Evolutionary conservation across 257 asterid genomes (phyloP), one percentile per base, ranked within the genome.

Genomic region (Avicennia marina): DNA sequence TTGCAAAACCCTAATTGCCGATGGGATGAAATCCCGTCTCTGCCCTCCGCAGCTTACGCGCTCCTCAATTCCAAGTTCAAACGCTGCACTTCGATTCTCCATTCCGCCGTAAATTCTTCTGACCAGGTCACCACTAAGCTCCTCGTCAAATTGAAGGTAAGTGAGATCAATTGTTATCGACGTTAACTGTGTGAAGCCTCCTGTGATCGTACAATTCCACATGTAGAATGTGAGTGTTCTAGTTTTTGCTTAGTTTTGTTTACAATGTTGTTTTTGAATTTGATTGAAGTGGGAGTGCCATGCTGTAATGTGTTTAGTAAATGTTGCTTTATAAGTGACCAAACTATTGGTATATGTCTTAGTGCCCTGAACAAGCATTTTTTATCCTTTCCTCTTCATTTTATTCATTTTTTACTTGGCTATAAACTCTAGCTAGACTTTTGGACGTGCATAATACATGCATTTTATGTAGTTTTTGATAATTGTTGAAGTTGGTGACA

Each of bases 91-190:
- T 80, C 98, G 54, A 68, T 80, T 43, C 63, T 93, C 47, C 89
- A 84, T 63, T 66, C 97, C 50, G 90, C 83, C 58, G 26, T 78
- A 1, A 72, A 89, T 55, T 93, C 98, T 10, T 50, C 70, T 0
- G 98, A 93, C 61, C 75, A 73, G 50, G 94, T 86, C 69, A 93
- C 98, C 72, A 93, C 98, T 18, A 93, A 93, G 82, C 94, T 93
- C 59, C 89, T 93, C 67, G 79, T 93, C 80, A 75, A 84, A 45
- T 60, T 93, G 38, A 79, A 90, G 96, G 96, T 90, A 45, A 43
- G 11, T 31, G 4, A 15, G n/a, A 22, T 36, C 22, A 41, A 9
- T 21, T 48, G 9, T 49, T 22, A 5, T 15, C 21, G 12, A 1
- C 21, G 7, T 9, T 42, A 24, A 24, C 22, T 4, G 4, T 38